Percentiles rank a stretch among this genome's conserved stretches.
phyloP scores from a whole-genome alignment of 805 yeast genomes.

The Blastobotrys parvus region DNA sequence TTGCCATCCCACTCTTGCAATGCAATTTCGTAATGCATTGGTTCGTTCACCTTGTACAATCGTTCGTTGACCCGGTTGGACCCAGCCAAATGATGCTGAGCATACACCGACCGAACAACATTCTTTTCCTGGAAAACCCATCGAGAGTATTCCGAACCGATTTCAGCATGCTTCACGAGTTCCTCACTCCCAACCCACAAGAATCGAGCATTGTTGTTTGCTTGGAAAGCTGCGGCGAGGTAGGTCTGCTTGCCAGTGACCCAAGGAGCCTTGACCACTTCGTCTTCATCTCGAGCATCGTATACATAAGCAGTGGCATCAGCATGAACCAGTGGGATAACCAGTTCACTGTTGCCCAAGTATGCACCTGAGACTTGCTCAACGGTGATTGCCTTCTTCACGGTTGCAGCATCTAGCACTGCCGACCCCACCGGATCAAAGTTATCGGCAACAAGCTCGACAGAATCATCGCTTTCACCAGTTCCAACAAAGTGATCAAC shows the following conservation, averaged over 20 bases:
- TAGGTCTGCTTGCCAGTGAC: conserved; percentile 73
- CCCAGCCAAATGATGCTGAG: conserved; percentile 45
- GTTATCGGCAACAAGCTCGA: conserved; percentile 19
- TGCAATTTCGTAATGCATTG: conserved; percentile 43
- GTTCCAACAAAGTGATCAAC: conserved; percentile 53
- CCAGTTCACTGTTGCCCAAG: conserved; percentile 55
- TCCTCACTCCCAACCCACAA: conserved; percentile 70
- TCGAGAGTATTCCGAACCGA: conserved; percentile 39
- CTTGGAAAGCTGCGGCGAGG: conserved; percentile 71
- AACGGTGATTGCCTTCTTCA: background rate
- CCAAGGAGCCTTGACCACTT: conserved; percentile 46
- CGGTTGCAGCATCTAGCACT: background rate
- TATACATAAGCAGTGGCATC: conserved; percentile 56
- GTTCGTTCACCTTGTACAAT: conserved; percentile 69
- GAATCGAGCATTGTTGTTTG: conserved; percentile 66
- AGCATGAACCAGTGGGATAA: conserved; percentile 65
- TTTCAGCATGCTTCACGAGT: conserved; percentile 35
- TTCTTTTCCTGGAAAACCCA: conserved; percentile 74
- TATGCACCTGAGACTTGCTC: conserved; percentile 50
- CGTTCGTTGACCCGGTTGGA: conserved; percentile 16
- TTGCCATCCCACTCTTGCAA: conserved; percentile 37
- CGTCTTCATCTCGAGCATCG: conserved; percentile 38
- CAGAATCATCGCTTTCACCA: conserved; percentile 21
- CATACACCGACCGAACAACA: conserved; percentile 48
- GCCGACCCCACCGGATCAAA: conserved; percentile 5